Conservation (phyloP, 371 early-diverging fungal species). For the Mucor ambiguus region DNA sequence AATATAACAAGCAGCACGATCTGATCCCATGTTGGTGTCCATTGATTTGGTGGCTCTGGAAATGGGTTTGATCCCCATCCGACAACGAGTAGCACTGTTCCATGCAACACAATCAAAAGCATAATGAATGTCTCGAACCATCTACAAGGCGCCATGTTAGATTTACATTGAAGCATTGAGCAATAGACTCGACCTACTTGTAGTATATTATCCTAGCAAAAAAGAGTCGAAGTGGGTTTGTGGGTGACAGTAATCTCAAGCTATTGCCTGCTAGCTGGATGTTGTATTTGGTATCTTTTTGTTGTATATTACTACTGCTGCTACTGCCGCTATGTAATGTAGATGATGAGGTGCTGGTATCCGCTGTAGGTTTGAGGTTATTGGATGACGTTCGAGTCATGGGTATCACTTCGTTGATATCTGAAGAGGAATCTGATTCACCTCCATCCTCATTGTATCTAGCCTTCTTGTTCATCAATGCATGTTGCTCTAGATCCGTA, state of each 20-base stretch:
- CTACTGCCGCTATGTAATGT: neutral
- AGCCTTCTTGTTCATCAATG: neutral
- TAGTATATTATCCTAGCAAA: slow-evolving; percentile 32
- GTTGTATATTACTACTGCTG: slow-evolving; percentile 6
- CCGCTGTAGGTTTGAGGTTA: neutral
- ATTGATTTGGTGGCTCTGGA: slow-evolving; percentile 39
- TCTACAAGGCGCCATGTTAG: slow-evolving; percentile 25
- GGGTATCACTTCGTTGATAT: slow-evolving; percentile 29
- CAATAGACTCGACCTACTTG: slow-evolving; percentile 25
- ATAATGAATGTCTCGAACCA: slow-evolving; percentile 62
- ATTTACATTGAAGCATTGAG: neutral
- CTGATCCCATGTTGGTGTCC: slow-evolving; percentile 61
- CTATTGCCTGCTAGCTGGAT: slow-evolving; percentile 33
- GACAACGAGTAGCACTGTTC: slow-evolving; percentile 44
- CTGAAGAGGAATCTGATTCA: slow-evolving; percentile 13
- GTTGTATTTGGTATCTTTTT: slow-evolving; percentile 7
- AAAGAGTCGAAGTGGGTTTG: slow-evolving; percentile 27
- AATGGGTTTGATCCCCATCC: slow-evolving; percentile 44
- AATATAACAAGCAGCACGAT: slow-evolving; percentile 58
- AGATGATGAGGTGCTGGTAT: neutral
- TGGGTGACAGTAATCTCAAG: slow-evolving; percentile 30
- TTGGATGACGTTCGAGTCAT: slow-evolving; percentile 22
- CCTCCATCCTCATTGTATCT: slow-evolving; percentile 1
- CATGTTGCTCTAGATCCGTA: neutral
- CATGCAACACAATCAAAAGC: slow-evolving; percentile 54